Base-by-base conservation (phyloP, 2,329 filamentous ascomycete genomes). In the Xylariales sp. region DNA sequence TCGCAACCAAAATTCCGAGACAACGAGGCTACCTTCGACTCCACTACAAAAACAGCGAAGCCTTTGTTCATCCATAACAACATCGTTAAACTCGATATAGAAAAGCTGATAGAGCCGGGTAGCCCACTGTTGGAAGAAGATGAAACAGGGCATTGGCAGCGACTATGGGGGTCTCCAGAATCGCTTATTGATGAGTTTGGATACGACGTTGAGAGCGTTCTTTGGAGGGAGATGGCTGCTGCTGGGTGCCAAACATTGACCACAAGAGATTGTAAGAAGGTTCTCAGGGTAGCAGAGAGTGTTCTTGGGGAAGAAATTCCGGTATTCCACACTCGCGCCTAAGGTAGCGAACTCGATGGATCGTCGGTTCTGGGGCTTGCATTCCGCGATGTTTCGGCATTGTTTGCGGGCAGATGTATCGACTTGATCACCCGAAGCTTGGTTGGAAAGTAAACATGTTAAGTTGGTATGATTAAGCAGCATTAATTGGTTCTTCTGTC, bases 21-120 rank as follows among this genome's bases (percentile, higher is more conserved):
- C 10, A 10, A 19, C 9, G 32, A 21, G 10, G 14, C 18, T 19
- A 21, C 15, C 29, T 7, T 16, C 7, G 29, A 32, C 15, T 9
- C 7, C 9, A 7, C 29, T 9, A 15, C 14, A 8, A 25, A 31
- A 15, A n/a, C 15, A 16, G 34, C 28, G 12, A 25, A n/a, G 19
- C 36, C 42, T 7, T 39, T 39, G 2, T 44, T 44, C 31, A 40
- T 44, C 24, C 42, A 39, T 18, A 29, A 28, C n/a, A 44, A 39
- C 22, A 39, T 39, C 15, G 8, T 31, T 12, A 36, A 39, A 20
- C 31, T 44, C 11, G 36, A 44, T 16, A 12, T 35, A 14, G 28
- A 40, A 18, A 6, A 22, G 22, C 21, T 44, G 8, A 8, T 31
- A 11, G 5, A 39, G 11, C 20, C 21, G 12, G 42, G 18, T 4